These are phyloP conservation scores for Boletus speciosus DNA, from an alignment of 768 basidiomycete genomes.

Conservation along the genomic window DNA sequence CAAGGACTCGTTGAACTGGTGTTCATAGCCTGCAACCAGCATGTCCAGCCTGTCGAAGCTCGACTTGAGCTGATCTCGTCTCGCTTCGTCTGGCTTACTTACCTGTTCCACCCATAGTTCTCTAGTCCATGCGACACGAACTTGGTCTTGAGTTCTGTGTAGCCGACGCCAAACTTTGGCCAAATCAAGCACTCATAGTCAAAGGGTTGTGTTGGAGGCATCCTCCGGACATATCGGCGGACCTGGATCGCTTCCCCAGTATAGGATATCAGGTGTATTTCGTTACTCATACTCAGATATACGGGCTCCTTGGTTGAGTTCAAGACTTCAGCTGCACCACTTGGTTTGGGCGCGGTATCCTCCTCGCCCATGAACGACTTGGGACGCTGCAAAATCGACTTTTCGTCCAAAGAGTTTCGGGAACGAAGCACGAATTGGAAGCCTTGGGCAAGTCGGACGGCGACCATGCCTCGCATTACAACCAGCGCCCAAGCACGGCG, in stretches of 20 bases:
- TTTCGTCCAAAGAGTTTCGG: conserved; percentile 30
- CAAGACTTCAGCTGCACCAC: conserved; percentile 65
- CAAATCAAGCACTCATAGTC: conserved; percentile 89
- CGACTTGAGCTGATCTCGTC: background rate
- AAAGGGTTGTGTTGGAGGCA: conserved; percentile 59
- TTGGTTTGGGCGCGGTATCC: conserved; percentile 49
- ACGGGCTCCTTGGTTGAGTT: conserved; percentile 64
- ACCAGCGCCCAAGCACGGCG: conserved; percentile 71
- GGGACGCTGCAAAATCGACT: conserved; percentile 41
- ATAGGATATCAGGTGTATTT: conserved; percentile 90
- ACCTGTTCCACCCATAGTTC: conserved; percentile 87
- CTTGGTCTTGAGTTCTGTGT: conserved; percentile 70
- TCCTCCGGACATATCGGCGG: conserved; percentile 74
- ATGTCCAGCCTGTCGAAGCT: conserved; percentile 64
- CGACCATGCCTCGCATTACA: conserved; percentile 92
- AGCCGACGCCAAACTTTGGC: conserved; percentile 87
- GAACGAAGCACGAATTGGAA: conserved; percentile 85
- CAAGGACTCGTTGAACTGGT: conserved; percentile 74
- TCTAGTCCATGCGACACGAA: conserved; percentile 80
- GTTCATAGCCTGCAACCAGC: conserved; percentile 80
- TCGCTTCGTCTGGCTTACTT: conserved; percentile 14
- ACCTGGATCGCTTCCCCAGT: conserved; percentile 90
- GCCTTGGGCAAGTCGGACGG: conserved; percentile 86
- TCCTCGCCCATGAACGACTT: conserved; percentile 60
- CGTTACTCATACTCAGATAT: conserved; percentile 92